Evolutionary conservation across 2,329 filamentous ascomycete species (phyloP).

Genomic region (Monosporascus sp.): DNA sequence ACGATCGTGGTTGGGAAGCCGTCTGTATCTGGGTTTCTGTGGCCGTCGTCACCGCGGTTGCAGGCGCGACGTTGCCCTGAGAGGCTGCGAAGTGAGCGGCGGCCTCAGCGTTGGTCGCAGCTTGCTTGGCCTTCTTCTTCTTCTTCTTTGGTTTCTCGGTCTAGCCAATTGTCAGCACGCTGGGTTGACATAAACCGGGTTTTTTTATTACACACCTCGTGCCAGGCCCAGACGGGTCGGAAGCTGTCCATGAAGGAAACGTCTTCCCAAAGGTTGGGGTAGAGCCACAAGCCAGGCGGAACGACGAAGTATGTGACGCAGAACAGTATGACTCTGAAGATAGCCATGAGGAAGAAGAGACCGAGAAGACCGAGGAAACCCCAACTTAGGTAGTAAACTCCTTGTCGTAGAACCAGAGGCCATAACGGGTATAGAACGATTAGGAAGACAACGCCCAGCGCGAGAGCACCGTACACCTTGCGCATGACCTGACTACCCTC

Average conservation of each 20-base stretch:
- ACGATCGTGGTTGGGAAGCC: slow-evolving; percentile 31
- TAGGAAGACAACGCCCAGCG: slow-evolving; percentile 76
- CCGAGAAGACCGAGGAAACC: slow-evolving; percentile 84
- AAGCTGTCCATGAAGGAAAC: slow-evolving; percentile 98
- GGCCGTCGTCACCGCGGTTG: slow-evolving; percentile 51
- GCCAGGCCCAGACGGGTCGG: slow-evolving; percentile 95
- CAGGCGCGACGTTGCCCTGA: slow-evolving; percentile 47
- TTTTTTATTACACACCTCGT: slow-evolving; percentile 62
- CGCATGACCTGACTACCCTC: slow-evolving; percentile 92
- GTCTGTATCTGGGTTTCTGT: slow-evolving; percentile 50
- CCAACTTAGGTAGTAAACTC: slow-evolving; percentile 97
- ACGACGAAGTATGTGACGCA: slow-evolving; percentile 81
- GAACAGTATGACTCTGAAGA: slow-evolving; percentile 93
- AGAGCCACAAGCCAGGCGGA: slow-evolving; percentile 92
- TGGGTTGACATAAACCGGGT: slow-evolving; percentile 1
- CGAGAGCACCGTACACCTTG: slow-evolving; percentile 83
- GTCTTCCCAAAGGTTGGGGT: slow-evolving; percentile 96
- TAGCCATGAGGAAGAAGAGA: slow-evolving; percentile 95
- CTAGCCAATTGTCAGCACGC: slow-evolving; percentile 11
- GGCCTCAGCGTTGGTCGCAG: slow-evolving; percentile 22
- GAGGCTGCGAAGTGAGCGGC: slow-evolving; percentile 43
- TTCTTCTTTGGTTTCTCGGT: slow-evolving; percentile 45
- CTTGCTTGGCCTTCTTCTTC: slow-evolving; percentile 47
- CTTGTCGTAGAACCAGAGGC: slow-evolving; percentile 84
- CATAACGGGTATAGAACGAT: slow-evolving; percentile 94